Evolutionary conservation across 31 red algal genomes (phyloP).

Genomic region (Endocladia muricata): DNA sequence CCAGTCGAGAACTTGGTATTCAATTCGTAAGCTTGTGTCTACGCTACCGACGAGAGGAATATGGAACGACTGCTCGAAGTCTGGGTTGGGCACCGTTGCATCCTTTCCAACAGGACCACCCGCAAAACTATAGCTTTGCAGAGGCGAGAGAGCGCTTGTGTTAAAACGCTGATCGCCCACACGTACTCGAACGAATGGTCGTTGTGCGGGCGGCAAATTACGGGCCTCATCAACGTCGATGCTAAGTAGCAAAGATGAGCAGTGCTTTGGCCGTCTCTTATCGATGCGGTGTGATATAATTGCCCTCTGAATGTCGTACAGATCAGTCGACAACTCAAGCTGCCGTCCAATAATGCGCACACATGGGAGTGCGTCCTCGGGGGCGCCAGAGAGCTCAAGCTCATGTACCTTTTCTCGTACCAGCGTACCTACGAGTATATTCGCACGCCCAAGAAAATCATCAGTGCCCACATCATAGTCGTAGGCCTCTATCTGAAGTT

Average conservation of each 20-base stretch:
- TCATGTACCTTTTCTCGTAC: slow-evolving; percentile 15
- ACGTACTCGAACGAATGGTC: slow-evolving; percentile 39
- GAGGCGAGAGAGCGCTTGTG: slow-evolving; percentile 46
- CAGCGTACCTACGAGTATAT: slow-evolving; percentile 27
- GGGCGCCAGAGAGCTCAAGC: slow-evolving; percentile 20
- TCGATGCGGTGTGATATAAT: slow-evolving; percentile 34
- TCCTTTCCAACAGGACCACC: no score
- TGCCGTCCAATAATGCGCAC: slow-evolving; percentile 35
- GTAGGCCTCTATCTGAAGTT: slow-evolving; percentile 49
- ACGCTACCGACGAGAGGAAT: slow-evolving; percentile 29
- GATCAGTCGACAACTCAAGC: slow-evolving; percentile 37
- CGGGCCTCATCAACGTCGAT: slow-evolving; percentile 58
- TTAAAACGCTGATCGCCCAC: slow-evolving; percentile 23
- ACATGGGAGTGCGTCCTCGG: slow-evolving; percentile 34
- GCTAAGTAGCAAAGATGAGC: slow-evolving; percentile 42
- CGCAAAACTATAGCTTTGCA: slow-evolving; percentile 36
- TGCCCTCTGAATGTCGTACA: slow-evolving; percentile 35
- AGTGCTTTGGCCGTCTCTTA: slow-evolving; percentile 18
- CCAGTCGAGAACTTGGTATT: slow-evolving; percentile 47
- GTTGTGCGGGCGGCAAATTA: slow-evolving; percentile 35
- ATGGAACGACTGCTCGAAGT: slow-evolving; percentile 65
- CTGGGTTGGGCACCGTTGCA: slow-evolving; percentile 49
- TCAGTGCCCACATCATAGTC: slow-evolving; percentile 53
- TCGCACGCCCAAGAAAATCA: slow-evolving; percentile 47
- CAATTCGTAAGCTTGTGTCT: slow-evolving; percentile 35